These are phyloP conservation scores for Aspergillus incahuasiensis DNA, from an alignment of 495 filamentous ascomycete species.

Conservation along the genomic window DNA sequence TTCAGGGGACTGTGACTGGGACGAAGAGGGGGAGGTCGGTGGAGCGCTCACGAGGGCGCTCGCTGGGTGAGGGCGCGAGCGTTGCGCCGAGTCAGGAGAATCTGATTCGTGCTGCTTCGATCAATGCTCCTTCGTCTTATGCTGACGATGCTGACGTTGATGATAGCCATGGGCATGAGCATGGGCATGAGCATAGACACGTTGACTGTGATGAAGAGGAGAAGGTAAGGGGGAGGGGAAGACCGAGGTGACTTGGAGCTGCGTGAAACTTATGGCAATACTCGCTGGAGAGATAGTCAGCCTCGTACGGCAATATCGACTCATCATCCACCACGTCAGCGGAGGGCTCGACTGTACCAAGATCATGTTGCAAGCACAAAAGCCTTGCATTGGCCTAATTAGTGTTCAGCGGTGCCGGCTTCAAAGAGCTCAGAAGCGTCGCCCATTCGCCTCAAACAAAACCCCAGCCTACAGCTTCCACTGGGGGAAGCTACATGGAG, in stretches of 20 bases:
- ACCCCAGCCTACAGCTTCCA: too few relatives aligned
- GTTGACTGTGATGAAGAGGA: neutral
- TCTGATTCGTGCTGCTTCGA: neutral
- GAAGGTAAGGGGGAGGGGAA: neutral
- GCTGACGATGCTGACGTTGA: neutral
- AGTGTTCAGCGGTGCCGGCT: too few relatives aligned
- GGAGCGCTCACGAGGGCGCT: slow-evolving; percentile 1
- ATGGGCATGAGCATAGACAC: too few relatives aligned
- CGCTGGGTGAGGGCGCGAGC: neutral
- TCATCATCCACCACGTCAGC: too few relatives aligned
- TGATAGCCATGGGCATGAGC: neutral
- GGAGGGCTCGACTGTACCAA: too few relatives aligned
- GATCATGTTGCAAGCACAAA: too few relatives aligned
- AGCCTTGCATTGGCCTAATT: too few relatives aligned
- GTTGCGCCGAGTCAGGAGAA: neutral
- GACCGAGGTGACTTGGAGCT: neutral
- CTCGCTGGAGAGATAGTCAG: neutral
- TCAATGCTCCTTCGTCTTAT: neutral
- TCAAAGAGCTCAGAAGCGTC: too few relatives aligned
- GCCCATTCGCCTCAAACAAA: too few relatives aligned
- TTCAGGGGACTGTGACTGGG: neutral
- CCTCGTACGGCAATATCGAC: neutral
- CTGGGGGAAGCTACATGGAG: too few relatives aligned
- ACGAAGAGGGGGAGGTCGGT: neutral
- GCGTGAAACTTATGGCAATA: neutral